Conservation (phyloP, 352 stramenopile species). For the Phytopythium ostracodes region DNA sequence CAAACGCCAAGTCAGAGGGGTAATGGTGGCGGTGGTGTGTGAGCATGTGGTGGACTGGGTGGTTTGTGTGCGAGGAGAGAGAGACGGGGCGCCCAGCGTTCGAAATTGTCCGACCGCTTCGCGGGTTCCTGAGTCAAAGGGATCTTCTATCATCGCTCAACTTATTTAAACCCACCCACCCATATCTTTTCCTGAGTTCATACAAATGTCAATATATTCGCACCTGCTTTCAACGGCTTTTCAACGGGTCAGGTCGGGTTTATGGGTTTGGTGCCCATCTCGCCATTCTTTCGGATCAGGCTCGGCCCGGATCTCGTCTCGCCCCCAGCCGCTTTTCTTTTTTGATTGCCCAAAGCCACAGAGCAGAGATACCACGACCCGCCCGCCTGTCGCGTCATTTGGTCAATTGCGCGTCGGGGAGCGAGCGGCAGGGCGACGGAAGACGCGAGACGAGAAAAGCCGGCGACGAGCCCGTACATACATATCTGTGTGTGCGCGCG, state of each 20-base stretch:
- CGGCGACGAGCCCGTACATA: no score
- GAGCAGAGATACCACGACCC: no score
- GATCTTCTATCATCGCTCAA: not conserved
- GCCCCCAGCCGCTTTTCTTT: conserved; percentile 9
- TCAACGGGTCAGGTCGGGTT: not conserved
- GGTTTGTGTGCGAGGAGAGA: not conserved
- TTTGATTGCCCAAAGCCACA: conserved; percentile 10
- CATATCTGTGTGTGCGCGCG: not conserved
- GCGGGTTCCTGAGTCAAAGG: conserved; percentile 6
- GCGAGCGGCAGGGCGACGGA: conserved; percentile 7
- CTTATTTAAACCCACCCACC: not conserved
- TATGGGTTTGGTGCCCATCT: not conserved
- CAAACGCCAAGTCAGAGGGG: conserved; percentile 7
- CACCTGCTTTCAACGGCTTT: not conserved
- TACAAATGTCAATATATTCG: not conserved
- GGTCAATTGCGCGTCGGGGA: conserved; percentile 5
- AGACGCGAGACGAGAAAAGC: not conserved
- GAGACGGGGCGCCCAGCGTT: conserved; percentile 13
- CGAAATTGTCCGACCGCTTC: conserved; percentile 21
- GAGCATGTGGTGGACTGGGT: conserved; percentile 1
- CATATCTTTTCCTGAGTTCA: conserved; percentile 1
- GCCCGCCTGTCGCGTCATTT: conserved; percentile 21
- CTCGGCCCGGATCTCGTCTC: conserved; percentile 13
- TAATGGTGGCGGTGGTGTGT: not conserved
- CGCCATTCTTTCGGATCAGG: not conserved